These are phyloP conservation scores for Sclerotinia subarctica DNA, from an alignment of 2,329 filamentous ascomycete species.

Conservation along the genomic window DNA sequence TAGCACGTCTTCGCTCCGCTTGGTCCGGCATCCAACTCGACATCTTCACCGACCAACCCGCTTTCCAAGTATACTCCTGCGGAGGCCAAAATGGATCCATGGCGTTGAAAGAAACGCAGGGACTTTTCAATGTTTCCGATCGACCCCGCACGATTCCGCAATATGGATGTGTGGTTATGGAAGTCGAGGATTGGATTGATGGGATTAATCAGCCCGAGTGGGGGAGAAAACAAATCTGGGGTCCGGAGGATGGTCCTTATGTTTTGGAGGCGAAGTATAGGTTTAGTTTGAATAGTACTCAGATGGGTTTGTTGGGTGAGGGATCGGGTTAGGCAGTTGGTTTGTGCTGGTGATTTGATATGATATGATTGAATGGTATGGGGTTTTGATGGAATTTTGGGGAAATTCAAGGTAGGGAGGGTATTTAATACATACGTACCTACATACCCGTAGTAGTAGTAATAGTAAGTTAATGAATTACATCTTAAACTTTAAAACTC, in stretches of 20 bases:
- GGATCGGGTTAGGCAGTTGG: slow-evolving; percentile 25
- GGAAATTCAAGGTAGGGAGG: too few relatives aligned
- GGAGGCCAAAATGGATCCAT: slow-evolving; percentile 68
- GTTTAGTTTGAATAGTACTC: slow-evolving; percentile 44
- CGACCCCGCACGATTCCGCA: slow-evolving; percentile 64
- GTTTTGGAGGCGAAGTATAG: slow-evolving; percentile 60
- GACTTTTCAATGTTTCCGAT: slow-evolving; percentile 51
- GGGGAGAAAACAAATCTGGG: slow-evolving; percentile 66
- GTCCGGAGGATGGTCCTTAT: slow-evolving; percentile 57
- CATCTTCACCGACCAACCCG: slow-evolving; percentile 78
- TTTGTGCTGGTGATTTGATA: too few relatives aligned
- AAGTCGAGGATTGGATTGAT: slow-evolving; percentile 92
- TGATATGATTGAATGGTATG: too few relatives aligned
- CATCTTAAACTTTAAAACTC: too few relatives aligned
- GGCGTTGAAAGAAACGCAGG: slow-evolving; percentile 68
- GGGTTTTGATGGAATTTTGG: too few relatives aligned
- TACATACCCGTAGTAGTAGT: too few relatives aligned
- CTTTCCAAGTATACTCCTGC: slow-evolving; percentile 87
- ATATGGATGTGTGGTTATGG: slow-evolving; percentile 85
- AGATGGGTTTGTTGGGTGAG: slow-evolving; percentile 24
- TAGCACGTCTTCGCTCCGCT: slow-evolving; percentile 65
- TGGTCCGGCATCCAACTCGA: slow-evolving; percentile 84
- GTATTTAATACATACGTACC: too few relatives aligned
- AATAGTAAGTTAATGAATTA: too few relatives aligned
- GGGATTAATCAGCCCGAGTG: slow-evolving; percentile 90